Conservation (phyloP, 352 stramenopile genomes). For the Phytophthora tubulina region DNA sequence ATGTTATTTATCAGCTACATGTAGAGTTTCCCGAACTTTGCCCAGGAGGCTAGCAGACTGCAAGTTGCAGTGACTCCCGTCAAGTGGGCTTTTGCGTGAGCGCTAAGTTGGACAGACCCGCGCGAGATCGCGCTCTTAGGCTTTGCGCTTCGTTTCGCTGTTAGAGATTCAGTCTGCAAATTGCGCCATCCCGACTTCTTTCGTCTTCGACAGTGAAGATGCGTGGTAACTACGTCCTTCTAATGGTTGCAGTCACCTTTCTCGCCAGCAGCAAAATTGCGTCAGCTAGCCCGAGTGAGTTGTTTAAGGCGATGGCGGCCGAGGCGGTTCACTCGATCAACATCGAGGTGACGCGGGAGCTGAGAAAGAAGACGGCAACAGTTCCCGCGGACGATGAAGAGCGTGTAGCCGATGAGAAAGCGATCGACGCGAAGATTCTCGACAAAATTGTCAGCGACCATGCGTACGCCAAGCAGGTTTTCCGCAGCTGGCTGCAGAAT, state of each 20-base stretch:
- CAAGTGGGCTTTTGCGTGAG: no score
- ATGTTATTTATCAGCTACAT: background rate
- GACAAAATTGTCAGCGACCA: constrained; percentile 22
- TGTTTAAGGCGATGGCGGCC: background rate
- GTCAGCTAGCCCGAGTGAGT: background rate
- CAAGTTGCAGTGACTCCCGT: no score
- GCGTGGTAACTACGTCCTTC: constrained; percentile 18
- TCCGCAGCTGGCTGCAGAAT: constrained; percentile 33
- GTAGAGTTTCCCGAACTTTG: no score
- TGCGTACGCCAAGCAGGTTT: constrained; percentile 27
- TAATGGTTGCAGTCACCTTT: constrained; percentile 8
- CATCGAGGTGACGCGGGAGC: background rate
- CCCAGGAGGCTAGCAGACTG: no score
- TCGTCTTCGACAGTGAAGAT: background rate
- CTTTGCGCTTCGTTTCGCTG: constrained; percentile 16
- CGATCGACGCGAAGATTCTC: constrained; percentile 20
- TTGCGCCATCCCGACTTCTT: background rate
- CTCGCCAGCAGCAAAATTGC: constrained; percentile 7
- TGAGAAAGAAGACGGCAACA: background rate
- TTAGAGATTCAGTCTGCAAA: constrained; percentile 29
- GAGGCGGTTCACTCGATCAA: constrained; percentile 4
- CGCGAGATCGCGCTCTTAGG: background rate
- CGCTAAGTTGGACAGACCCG: background rate
- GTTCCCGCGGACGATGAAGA: constrained; percentile 8
- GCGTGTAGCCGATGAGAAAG: constrained; percentile 5